Conservation (phyloP, 768 basidiomycete species). For the Mycena vulgaris region DNA sequence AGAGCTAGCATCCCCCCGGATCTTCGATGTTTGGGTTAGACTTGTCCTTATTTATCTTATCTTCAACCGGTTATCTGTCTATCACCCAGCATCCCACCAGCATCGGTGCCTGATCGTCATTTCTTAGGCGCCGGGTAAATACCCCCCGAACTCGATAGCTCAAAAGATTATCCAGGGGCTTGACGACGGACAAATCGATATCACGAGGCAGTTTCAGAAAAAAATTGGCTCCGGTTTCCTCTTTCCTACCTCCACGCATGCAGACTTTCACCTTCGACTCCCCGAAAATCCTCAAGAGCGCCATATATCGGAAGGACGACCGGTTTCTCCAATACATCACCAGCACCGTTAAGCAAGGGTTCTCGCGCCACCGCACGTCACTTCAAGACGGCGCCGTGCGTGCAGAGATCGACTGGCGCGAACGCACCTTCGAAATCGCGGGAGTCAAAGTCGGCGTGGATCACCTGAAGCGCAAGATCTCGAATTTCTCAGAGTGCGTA, state of each 20-base stretch:
- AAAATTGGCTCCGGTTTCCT: no score
- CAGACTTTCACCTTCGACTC: constrained; percentile 23
- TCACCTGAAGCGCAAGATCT: constrained; percentile 10
- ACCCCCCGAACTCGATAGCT: no score
- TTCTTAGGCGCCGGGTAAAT: no score
- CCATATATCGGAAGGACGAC: not conserved
- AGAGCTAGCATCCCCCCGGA: no score
- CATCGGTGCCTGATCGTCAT: no score
- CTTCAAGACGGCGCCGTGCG: not conserved
- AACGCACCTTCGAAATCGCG: constrained; percentile 12
- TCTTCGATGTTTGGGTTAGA: no score
- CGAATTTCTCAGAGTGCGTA: constrained; percentile 22
- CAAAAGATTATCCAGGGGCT: no score
- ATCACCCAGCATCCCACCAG: no score
- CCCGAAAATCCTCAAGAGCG: constrained; percentile 5
- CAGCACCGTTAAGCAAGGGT: not conserved
- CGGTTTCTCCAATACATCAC: constrained; percentile 2
- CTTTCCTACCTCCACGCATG: constrained; percentile 1
- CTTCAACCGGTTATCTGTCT: no score
- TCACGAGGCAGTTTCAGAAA: no score
- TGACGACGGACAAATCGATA: no score
- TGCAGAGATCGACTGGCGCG: constrained; percentile 21
- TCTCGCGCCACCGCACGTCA: constrained; percentile 3
- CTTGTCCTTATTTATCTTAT: no score
- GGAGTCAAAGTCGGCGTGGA: not conserved